Percentiles rank a stretch among this genome's conserved stretches.
phyloP scores from a whole-genome alignment of 441 rosid genomes.

The Pelargonium australe region DNA sequence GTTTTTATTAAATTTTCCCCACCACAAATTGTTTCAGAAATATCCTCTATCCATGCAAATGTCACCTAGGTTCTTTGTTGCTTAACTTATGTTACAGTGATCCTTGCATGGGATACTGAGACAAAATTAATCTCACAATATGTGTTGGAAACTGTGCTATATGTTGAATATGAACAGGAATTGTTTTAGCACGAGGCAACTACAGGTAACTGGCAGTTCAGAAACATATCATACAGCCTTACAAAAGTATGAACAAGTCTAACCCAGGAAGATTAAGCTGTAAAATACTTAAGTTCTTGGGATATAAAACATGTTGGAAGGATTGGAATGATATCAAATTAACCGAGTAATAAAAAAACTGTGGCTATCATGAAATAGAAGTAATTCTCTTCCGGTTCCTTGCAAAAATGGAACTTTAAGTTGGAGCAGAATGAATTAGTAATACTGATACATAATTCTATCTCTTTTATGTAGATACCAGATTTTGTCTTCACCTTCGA shows the following conservation, averaged over 20 bases:
- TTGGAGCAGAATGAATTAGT: not conserved
- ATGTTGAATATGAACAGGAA: not conserved
- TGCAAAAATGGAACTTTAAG: not conserved
- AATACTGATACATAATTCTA: not conserved
- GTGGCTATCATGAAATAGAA: not conserved
- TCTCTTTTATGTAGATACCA: slow-evolving; percentile 44
- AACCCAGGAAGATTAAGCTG: slow-evolving; percentile 1
- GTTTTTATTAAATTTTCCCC: not conserved
- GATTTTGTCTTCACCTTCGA: slow-evolving; percentile 18
- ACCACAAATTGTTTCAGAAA: not conserved
- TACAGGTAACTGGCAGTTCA: not conserved
- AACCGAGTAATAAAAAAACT: not conserved
- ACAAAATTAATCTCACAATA: not conserved
- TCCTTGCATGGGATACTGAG: not conserved
- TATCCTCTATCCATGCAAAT: not conserved
- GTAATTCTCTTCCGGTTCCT: not conserved
- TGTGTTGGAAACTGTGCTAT: not conserved
- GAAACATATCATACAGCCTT: not conserved
- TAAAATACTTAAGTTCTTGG: not conserved
- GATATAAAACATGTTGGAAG: not conserved
- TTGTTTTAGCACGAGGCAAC: not conserved
- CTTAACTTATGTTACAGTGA: not conserved
- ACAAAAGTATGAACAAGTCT: not conserved
- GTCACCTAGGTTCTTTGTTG: not conserved
- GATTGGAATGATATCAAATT: not conserved